phyloP scores from a whole-genome alignment of 78 protist genomes.

The Dictyostelium citrinum region DNA sequence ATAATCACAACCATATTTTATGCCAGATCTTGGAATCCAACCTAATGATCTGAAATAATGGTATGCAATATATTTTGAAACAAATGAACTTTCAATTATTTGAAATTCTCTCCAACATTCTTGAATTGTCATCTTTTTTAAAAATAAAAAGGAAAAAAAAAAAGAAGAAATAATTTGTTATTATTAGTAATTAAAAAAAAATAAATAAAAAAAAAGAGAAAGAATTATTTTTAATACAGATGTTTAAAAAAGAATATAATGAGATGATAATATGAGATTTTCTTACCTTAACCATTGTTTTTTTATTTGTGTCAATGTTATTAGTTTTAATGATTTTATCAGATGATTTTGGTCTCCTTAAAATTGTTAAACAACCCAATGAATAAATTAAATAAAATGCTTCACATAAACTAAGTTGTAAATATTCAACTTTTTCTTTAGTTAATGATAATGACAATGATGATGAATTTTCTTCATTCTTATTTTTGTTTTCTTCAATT shows the following conservation, averaged over 20 bases:
- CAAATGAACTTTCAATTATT: background rate
- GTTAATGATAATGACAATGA: too few species aligned
- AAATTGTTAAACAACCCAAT: constrained; percentile 50
- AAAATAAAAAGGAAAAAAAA: too few species aligned
- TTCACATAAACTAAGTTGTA: constrained; percentile 57
- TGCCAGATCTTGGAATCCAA: constrained; percentile 69
- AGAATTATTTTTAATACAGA: too few species aligned
- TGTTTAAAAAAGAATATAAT: too few species aligned
- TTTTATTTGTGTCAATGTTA: background rate
- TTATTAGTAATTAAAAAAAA: too few species aligned
- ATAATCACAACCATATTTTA: constrained; percentile 69
- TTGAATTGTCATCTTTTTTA: constrained; percentile 38
- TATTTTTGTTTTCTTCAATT: background rate
- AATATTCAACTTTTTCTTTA: background rate
- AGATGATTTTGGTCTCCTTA: background rate
- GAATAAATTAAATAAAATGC: constrained; percentile 53
- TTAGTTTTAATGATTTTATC: background rate
- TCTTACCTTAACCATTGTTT: background rate
- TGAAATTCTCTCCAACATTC: constrained; percentile 45
- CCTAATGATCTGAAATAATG: constrained; percentile 62
- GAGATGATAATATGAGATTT: background rate
- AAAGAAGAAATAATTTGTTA: background rate
- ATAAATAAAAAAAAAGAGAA: too few species aligned
- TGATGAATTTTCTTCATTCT: background rate
- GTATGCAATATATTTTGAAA: constrained; percentile 28